phyloP scores from a whole-genome alignment of 139 green algal genomes.

The Chlorella ohadii region DNA sequence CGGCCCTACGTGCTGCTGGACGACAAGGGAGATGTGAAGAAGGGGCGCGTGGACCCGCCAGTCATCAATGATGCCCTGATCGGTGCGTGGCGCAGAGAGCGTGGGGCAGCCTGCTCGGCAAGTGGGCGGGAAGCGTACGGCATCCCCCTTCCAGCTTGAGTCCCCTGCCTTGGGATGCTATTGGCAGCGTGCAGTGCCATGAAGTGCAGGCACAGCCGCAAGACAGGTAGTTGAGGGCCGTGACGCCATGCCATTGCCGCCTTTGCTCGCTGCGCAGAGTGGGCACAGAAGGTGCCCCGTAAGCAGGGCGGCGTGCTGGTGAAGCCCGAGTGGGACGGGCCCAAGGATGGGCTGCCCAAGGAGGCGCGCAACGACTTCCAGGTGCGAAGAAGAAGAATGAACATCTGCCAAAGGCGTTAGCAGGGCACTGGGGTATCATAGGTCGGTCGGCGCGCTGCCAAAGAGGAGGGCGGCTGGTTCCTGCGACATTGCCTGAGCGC shows the following conservation, averaged over 20 bases:
- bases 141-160: neutral
- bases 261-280: neutral
- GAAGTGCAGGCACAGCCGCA: no score
- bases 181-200: no score
- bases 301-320: constrained; percentile 24
- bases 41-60: constrained; percentile 38
- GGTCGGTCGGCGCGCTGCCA: no score
- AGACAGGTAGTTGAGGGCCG: no score
- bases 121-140: neutral
- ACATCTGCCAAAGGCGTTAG: neutral
- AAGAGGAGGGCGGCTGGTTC: no score
- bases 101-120: no score
- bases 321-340: constrained; percentile 20
- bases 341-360: neutral
- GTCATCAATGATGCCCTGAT: constrained; percentile 12
- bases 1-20: constrained; percentile 40
- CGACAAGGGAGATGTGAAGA: neutral
- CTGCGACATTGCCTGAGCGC: no score
- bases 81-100: no score
- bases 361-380: constrained; percentile 36
- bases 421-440: no score
- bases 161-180: no score
- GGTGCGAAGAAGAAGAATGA: neutral
- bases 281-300: constrained; percentile 35
- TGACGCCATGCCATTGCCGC: no score